Conservation (phyloP, 2,329 filamentous ascomycete species). For the Aspergillus quadrilineatus region DNA sequence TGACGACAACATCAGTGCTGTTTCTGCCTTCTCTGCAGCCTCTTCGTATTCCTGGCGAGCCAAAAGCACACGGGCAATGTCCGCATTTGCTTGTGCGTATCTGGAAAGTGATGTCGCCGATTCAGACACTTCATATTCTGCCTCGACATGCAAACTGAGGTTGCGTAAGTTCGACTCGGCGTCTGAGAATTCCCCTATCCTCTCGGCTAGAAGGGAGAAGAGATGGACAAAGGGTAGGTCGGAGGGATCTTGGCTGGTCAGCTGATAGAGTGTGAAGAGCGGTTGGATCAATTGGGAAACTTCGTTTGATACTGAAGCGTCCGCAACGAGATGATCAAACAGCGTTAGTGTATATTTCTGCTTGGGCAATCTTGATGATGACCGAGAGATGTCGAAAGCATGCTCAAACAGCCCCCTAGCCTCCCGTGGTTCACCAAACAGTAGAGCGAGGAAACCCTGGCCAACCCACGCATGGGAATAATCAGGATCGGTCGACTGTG, state of each 20-base stretch:
- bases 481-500: slow-evolving; percentile 91
- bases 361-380: slow-evolving; percentile 69
- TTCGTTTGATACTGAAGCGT: slow-evolving; percentile 53
- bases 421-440: slow-evolving; percentile 72
- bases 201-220: slow-evolving; percentile 75
- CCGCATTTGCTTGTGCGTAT: slow-evolving; percentile 81
- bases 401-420: slow-evolving; percentile 86
- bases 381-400: slow-evolving; percentile 86
- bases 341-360: slow-evolving; percentile 75
- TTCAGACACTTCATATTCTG: slow-evolving; percentile 81
- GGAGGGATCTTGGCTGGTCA: slow-evolving; percentile 67
- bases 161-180: slow-evolving; percentile 64
- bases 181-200: slow-evolving; percentile 65
- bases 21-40: slow-evolving; percentile 77
- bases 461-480: slow-evolving; percentile 93
- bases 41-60: slow-evolving; percentile 63
- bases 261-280: slow-evolving; percentile 81
- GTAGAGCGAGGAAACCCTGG: slow-evolving; percentile 79
- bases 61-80: slow-evolving; percentile 80
- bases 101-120: slow-evolving; percentile 69
- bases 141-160: slow-evolving; percentile 70
- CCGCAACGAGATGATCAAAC: slow-evolving; percentile 75
- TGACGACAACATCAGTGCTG: slow-evolving; percentile 75
- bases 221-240: slow-evolving; percentile 76
- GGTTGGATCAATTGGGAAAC: slow-evolving; percentile 72